phyloP scores from a whole-genome alignment of 2,329 filamentous ascomycete genomes.

The Colletotrichum sp. region DNA sequence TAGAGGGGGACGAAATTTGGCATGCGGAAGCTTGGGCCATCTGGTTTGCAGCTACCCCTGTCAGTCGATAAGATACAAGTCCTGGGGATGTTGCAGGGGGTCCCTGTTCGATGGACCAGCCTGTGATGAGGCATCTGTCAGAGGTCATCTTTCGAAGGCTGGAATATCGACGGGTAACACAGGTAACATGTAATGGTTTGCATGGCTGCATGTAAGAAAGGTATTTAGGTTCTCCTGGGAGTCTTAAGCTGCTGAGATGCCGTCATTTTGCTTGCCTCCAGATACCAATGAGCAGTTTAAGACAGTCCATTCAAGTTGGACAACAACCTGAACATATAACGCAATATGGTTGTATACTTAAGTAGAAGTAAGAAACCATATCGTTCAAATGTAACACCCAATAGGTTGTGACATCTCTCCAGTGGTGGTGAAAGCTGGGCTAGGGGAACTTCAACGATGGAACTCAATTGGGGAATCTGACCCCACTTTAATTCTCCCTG shows the following conservation, averaged over 20 bases:
- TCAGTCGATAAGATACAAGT: background rate
- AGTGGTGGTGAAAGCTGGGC: background rate
- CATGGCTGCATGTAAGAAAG: background rate
- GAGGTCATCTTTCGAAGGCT: background rate
- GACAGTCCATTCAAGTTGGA: background rate
- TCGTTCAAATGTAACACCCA: background rate
- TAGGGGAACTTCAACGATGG: background rate
- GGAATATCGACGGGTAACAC: background rate
- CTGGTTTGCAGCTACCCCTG: constrained; percentile 13
- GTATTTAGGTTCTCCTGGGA: background rate
- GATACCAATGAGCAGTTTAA: background rate
- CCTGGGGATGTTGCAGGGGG: background rate
- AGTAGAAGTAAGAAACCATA: background rate
- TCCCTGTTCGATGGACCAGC: background rate
- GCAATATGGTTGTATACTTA: background rate
- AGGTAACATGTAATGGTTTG: background rate
- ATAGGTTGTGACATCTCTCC: background rate
- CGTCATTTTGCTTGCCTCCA: background rate
- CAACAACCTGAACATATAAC: background rate
- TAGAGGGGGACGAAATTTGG: background rate
- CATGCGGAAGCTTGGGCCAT: constrained; percentile 15
- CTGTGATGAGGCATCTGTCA: background rate
- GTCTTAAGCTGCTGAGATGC: background rate
- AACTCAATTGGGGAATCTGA: background rate
- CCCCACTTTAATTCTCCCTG: background rate